Conservation (phyloP, 768 basidiomycete genomes). For the Tulasnella sp. region DNA sequence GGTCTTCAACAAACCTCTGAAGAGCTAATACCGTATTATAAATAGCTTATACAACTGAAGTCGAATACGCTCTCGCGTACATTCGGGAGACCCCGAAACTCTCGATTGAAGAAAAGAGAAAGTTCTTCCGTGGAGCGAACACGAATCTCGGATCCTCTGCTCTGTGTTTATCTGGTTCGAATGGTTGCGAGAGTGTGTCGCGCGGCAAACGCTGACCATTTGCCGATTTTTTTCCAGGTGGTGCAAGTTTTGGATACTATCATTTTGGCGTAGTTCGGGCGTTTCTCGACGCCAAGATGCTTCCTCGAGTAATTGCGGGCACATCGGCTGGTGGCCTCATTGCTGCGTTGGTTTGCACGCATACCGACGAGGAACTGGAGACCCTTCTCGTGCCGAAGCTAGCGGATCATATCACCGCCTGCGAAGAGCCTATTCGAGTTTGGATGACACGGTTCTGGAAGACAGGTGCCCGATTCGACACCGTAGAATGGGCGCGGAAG, state of each 20-base stretch:
- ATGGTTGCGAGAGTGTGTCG: not conserved
- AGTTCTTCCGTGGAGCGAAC: constrained; percentile 84
- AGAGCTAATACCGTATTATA: not conserved
- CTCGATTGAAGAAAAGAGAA: constrained; percentile 77
- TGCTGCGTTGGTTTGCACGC: constrained; percentile 67
- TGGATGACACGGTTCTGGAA: constrained; percentile 67
- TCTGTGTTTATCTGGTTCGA: constrained; percentile 75
- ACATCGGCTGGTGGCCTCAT: constrained; percentile 89
- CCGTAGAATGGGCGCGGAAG: constrained; percentile 83
- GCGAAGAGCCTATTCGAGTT: constrained; percentile 54
- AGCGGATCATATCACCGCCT: constrained; percentile 61
- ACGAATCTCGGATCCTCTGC: constrained; percentile 88
- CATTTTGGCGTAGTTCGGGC: constrained; percentile 90
- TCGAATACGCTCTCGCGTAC: constrained; percentile 65
- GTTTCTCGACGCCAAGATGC: constrained; percentile 72
- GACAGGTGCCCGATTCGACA: constrained; percentile 94
- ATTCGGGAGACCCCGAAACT: constrained; percentile 67
- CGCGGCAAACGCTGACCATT: not conserved
- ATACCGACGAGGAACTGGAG: constrained; percentile 81
- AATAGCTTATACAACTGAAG: constrained; percentile 73
- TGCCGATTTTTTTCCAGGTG: not conserved
- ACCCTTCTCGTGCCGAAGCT: constrained; percentile 70
- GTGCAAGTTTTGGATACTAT: constrained; percentile 90
- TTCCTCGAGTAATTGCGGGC: constrained; percentile 90
- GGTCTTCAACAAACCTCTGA: not conserved